Conservation (phyloP, 2,329 filamentous ascomycete genomes). For the Aspergillus pseudoterreus region DNA sequence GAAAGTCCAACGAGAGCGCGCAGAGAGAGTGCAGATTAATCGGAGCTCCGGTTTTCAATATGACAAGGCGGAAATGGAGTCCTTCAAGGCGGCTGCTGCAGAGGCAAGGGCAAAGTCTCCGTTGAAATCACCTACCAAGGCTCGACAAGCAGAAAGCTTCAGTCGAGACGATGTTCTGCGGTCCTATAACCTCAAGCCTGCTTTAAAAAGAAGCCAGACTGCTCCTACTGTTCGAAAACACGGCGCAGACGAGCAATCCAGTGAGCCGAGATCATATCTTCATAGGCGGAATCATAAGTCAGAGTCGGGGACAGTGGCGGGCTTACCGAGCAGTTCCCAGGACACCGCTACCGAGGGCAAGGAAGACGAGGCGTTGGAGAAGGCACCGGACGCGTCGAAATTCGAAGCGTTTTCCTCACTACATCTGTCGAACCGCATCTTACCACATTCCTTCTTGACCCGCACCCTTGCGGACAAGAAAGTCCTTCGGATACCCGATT, state of each 20-base stretch:
- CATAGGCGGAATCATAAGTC: conserved; percentile 21
- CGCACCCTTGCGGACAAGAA: conserved; percentile 76
- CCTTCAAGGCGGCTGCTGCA: conserved; percentile 37
- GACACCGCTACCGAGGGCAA: conserved; percentile 11
- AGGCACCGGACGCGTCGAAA: conserved; percentile 52
- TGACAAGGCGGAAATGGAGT: conserved; percentile 42
- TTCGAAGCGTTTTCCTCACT: conserved; percentile 85
- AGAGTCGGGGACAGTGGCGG: conserved; percentile 16
- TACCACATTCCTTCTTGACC: conserved; percentile 76
- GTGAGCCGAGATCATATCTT: conserved; percentile 18
- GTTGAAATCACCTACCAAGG: conserved; percentile 46
- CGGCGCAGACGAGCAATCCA: conserved; percentile 6
- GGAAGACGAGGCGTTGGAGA: conserved; percentile 15
- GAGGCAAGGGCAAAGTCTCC: conserved; percentile 23
- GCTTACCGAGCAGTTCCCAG: conserved; percentile 13
- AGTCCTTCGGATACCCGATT: conserved; percentile 71
- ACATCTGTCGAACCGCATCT: conserved; percentile 76
- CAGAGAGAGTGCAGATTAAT: conserved; percentile 34
- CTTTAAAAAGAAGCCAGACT: conserved; percentile 34
- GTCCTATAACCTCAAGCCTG: conserved; percentile 26
- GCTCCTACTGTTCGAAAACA: conserved; percentile 24
- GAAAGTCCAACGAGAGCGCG: conserved; percentile 35
- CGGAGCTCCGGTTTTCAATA: conserved; percentile 43
- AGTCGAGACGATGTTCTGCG: conserved; percentile 60
- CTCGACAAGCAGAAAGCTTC: conserved; percentile 51